These are phyloP conservation scores for Fusarium pseudocircinatum DNA, from an alignment of 2,329 filamentous ascomycete genomes.

Conservation along the genomic window DNA sequence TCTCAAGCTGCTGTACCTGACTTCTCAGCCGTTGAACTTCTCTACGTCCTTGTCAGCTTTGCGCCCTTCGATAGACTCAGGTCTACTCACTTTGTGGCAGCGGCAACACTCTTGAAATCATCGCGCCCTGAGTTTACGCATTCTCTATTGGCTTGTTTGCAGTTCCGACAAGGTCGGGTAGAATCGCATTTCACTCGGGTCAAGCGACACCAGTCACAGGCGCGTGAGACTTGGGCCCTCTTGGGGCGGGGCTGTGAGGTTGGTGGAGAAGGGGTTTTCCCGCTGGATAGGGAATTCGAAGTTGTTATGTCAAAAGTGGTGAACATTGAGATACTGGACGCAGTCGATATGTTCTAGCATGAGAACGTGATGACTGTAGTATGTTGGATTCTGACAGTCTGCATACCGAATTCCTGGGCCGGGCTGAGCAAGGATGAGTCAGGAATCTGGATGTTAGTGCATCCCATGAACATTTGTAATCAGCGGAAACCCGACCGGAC, in stretches of 20 bases:
- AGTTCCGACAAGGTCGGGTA: constrained; percentile 41
- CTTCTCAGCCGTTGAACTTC: constrained; percentile 38
- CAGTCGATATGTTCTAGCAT: not conserved
- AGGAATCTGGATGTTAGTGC: constrained; percentile 4
- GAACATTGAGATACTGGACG: constrained; percentile 25
- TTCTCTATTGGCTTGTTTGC: constrained; percentile 39
- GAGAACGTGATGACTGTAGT: not conserved
- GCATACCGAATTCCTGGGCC: not conserved
- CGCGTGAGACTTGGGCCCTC: constrained; percentile 44
- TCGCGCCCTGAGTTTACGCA: constrained; percentile 38
- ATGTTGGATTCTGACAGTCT: not conserved
- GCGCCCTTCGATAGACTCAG: not conserved
- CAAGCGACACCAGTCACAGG: constrained; percentile 46
- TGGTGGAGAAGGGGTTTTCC: constrained; percentile 23
- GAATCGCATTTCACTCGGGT: constrained; percentile 45
- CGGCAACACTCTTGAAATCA: constrained; percentile 41
- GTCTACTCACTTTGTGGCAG: constrained; percentile 34
- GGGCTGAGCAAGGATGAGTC: constrained; percentile 3
- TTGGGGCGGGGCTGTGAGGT: constrained; percentile 40
- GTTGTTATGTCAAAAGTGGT: constrained; percentile 37
- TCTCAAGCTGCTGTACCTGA: constrained; percentile 37
- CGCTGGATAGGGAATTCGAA: constrained; percentile 25
- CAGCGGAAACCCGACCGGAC: not conserved
- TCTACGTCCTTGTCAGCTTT: constrained; percentile 17
- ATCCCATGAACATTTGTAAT: constrained; percentile 13